A percentile compares a stretch with the other conserved stretches of the same genome.
Conservation (phyloP, 495 filamentous ascomycete genomes). For the Patellaria atrata region DNA sequence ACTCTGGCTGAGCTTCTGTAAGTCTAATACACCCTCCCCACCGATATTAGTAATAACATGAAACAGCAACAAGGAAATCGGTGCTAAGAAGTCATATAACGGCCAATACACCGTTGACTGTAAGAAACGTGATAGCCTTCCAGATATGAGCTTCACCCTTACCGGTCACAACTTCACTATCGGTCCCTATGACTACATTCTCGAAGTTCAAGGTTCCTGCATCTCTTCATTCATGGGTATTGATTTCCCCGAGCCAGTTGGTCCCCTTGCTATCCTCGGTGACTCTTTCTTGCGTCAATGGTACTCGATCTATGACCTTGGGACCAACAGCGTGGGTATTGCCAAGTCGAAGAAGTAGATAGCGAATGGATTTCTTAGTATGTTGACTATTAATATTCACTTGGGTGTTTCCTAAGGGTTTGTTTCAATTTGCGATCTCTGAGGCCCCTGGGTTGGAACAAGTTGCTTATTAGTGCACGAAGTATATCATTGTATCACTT, state of each 20-base stretch:
- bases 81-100: conserved; percentile 89
- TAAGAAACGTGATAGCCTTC: conserved; percentile 61
- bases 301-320: conserved; percentile 94
- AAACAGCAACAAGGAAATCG: conserved; percentile 77
- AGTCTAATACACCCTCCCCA: conserved; percentile 18
- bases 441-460: too few relatives aligned
- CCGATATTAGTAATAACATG: conserved; percentile 9
- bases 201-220: conserved; percentile 89
- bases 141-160: conserved; percentile 80
- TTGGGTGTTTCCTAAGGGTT: too few relatives aligned
- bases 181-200: conserved; percentile 78
- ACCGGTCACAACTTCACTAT: conserved; percentile 86
- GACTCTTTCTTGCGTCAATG: conserved; percentile 95
- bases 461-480: too few relatives aligned
- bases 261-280: conserved; percentile 89
- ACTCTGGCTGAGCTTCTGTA: conserved; percentile 86
- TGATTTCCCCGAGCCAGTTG: conserved; percentile 85
- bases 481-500: too few relatives aligned
- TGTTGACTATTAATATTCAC: too few relatives aligned
- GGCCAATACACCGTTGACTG: conserved; percentile 95
- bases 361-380: too few relatives aligned
- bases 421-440: too few relatives aligned
- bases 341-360: conserved; percentile 77
- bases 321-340: conserved; percentile 70
- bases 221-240: conserved; percentile 97